Evolutionary conservation across 768 basidiomycete species (phyloP), one percentile per base, ranked within the genome.

Genomic region (Albatrellus ellisii): DNA sequence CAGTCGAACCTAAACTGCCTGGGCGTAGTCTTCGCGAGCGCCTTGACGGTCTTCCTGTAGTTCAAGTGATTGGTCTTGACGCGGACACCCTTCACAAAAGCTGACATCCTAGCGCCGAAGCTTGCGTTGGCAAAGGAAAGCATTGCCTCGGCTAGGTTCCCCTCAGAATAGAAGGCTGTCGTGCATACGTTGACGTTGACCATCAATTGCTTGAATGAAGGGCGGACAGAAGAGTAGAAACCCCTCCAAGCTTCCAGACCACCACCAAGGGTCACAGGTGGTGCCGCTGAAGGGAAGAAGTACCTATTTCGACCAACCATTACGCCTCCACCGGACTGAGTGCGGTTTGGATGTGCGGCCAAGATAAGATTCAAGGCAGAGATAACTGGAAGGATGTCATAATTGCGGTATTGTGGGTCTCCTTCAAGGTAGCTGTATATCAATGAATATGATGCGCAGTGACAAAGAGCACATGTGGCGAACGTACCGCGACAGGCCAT

Each of bases 1-100:
- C 65, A 59, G 7, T 56, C 51, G 46, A 73, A 73, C 10, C 42
- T 55, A 45, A 68, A 58, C 24, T 66, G 54, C 27, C 36, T 59
- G 12, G 73, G 63, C 8, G 26, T 67, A 15, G 59, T 36, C 18
- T 63, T 62, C 10, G 65, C 63, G 11, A 82, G 54, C 2, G 57
- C 57, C 56, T 79, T 80, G 45, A 89, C 68, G 0, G 77, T 75
- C 60, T 85, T 88, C 54, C 64, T 73, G 52, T 85, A 79, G n/a
- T 75, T 74, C 11, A 89, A 65, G 58, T 88, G 84, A 2, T 57
- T 68, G 1, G 83, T 74, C 54, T 65, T 67, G 36, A 89, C 62
- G 28, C 86, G 65, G 2, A 87, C 68, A 6, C 80, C 71, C 45
- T 67, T 74, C 29, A 72, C 77, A 48, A 85, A 88, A 0, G 60